phyloP scores from a whole-genome alignment of 2,329 filamentous ascomycete species.

The Trichoderma semiorbis region DNA sequence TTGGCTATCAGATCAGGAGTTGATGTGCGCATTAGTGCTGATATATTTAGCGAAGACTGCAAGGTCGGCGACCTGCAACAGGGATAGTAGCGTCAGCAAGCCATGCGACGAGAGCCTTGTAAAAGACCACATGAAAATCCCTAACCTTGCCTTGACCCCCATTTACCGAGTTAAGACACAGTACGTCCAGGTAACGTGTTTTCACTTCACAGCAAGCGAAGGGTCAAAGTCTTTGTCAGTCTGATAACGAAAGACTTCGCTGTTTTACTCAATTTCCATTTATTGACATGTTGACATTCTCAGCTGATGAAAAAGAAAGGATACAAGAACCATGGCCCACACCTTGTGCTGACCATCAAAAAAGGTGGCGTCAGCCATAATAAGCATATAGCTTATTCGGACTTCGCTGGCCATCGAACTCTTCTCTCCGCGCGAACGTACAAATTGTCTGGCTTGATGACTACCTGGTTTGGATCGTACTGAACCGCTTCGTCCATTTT shows the following conservation, averaged over 20 bases:
- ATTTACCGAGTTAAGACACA: neutral
- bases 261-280: neutral
- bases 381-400: neutral
- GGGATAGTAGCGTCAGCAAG: neutral
- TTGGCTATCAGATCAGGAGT: neutral
- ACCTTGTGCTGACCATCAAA: neutral
- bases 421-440: slow-evolving; percentile 46
- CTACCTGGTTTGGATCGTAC: slow-evolving; percentile 57
- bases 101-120: neutral
- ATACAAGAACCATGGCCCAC: neutral
- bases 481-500: slow-evolving; percentile 46
- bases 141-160: neutral
- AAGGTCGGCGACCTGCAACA: neutral
- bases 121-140: neutral
- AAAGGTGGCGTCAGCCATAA: neutral
- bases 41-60: neutral
- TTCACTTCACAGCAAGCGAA: neutral
- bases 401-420: slow-evolving; percentile 43
- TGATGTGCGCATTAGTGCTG: neutral
- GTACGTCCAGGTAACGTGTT: neutral
- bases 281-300: neutral
- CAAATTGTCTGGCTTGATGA: slow-evolving; percentile 43
- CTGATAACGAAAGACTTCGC: neutral
- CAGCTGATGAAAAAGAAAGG: neutral
- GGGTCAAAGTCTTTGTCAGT: neutral